These are phyloP conservation scores for Pochonia chlamydosporia DNA, from an alignment of 2,329 filamentous ascomycete genomes.

Conservation along the genomic window DNA sequence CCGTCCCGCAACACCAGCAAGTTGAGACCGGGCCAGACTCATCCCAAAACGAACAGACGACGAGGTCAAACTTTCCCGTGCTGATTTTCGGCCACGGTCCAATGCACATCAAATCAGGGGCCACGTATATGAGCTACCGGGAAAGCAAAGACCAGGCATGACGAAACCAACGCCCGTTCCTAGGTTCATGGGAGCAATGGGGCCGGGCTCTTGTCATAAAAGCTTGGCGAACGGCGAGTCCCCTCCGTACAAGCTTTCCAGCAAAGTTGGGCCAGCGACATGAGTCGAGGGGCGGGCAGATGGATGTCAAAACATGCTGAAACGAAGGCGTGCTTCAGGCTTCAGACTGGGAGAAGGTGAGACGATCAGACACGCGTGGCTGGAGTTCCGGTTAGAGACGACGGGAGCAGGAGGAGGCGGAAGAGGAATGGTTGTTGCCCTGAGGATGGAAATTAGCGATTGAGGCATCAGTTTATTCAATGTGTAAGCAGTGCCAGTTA, in stretches of 20 bases:
- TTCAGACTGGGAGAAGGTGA: neutral
- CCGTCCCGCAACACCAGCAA: neutral
- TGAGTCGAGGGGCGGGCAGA: no score
- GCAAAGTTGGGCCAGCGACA: no score
- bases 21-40: neutral
- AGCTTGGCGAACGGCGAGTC: neutral
- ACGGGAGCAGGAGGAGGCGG: no score
- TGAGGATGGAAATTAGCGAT: no score
- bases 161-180: no score
- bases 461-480: no score
- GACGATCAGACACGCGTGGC: slow-evolving; percentile 2
- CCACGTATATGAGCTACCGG: neutral
- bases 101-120: neutral
- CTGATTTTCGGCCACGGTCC: neutral
- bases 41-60: neutral
- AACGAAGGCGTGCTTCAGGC: slow-evolving; percentile 3
- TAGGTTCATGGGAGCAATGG: no score
- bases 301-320: slow-evolving; percentile 2
- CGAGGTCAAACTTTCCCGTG: neutral
- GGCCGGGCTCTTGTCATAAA: no score
- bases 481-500: no score
- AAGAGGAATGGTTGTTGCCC: neutral
- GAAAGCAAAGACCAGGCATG: no score
- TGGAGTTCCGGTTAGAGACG: slow-evolving; percentile 2
- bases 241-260: neutral